Base-by-base conservation (phyloP, 2,329 filamentous ascomycete species). In the Scedosporium minutisporum region DNA sequence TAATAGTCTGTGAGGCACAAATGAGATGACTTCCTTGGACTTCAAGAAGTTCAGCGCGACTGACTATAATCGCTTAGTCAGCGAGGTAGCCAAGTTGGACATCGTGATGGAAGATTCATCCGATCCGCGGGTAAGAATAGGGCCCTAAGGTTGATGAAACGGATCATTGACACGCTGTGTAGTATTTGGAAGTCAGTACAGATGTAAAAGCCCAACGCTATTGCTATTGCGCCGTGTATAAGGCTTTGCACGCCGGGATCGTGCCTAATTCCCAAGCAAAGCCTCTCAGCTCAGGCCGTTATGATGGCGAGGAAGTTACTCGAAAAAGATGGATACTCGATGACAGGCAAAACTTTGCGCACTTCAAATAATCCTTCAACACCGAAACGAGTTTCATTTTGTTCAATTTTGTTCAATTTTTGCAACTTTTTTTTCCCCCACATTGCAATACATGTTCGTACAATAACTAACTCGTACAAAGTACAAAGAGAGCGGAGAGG, bases 401-500 rank as follows among this genome's bases (percentile, higher is more conserved):
- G 27, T 60, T 60, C 41, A 33, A 46, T 60, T 60, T 60, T 44
- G 41, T 51, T 38, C 33, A 38, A 38, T 38, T 38, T 38, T 14
- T 38, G 33, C 33, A 12, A 12, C 33, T 10, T 38, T 38, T 38
- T 29, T n/a, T 29, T 51, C 14, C 27, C 16, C 41, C 59, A 51
- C 44, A n/a, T 29, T 27, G 23, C 25, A 61, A 21, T 21, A 46
- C 25, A 38, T 33, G 38, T 33, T 61, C 42, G 25, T 53, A 61
- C 42, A 61, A 21, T 38, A 38, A 38, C 33, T 38, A 38, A 38
- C 33, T 38, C 6, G 21, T 21, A 61, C 21, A 42, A 38, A 41
- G 25, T 53, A 61, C 44, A 61, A 38, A 61, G 53, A 61, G 59
- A 33, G 59, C 25, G 59, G 59, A 53, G 48, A n/a, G 48, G 41